Base-by-base conservation (phyloP, 106 monocot species). In the Dendrobium chrysotoxum region DNA sequence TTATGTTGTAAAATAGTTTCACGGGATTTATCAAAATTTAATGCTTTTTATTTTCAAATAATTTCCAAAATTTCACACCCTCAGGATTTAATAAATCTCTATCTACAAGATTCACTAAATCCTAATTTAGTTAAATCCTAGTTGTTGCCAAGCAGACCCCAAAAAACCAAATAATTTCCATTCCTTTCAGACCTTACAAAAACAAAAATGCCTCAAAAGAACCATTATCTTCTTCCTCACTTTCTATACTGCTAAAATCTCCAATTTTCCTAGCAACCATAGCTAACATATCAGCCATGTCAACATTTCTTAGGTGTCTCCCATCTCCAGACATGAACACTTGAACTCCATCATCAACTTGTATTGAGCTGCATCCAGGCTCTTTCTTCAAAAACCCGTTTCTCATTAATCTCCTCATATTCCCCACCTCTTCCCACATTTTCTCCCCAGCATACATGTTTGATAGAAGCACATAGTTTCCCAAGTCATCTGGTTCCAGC, bases 331-430 rank as follows among this genome's bases (percentile, higher is more conserved):
- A 86, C 1, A 87, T 67, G 72, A 92, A 95, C 74, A 92, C 92
- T 7, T 54, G 74, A 61, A 95, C 89, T 31, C 30, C 81, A 73
- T 89, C 82, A 77, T 80, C 77, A 75, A 95, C 85, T 83, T 90
- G 87, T 28, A 95, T 89, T n/a, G 72, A 83, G 79, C 95, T 95
- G 76, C 92, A 90, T 30, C 90, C 95, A 20, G 95, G 90, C n/a
- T 70, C 86, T 85, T 90, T 95, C 86, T 79, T 88, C 92, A 85
- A 78, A 35, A 79, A 85, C 74, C 74, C 84, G 1, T 76, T 77
- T 75, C 87, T 80, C 39, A 95, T 88, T 76, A 83, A 38, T 57
- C 78, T 87, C 86, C 95, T 90, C 79, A 81, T 57, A 41, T 40
- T 83, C 12, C 85, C 85, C 39, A 92, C 92, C 38, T 78, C 86